Evolutionary conservation across 179 eudicot species (phyloP).

Genomic region (Corrigiola litoralis): DNA sequence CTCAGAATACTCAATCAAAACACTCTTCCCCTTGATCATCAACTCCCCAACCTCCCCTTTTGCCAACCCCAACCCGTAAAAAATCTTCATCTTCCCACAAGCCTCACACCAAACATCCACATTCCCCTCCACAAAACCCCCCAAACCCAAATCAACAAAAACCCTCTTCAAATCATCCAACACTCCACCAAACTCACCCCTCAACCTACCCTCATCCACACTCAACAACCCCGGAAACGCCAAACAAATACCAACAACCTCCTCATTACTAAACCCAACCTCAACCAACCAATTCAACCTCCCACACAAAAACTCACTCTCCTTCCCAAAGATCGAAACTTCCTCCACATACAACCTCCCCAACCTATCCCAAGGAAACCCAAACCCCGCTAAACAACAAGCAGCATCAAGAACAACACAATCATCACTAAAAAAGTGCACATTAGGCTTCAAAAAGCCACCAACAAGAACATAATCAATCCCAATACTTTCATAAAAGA

Average conservation of each 20-base stretch:
- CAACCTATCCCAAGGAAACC: slow-evolving; percentile 77
- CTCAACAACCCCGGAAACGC: slow-evolving; percentile 50
- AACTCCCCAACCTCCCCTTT: slow-evolving; percentile 47
- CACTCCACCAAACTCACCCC: slow-evolving; percentile 32
- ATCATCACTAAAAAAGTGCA: slow-evolving; percentile 53
- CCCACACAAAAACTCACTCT: slow-evolving; percentile 25
- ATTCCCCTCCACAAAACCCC: slow-evolving; percentile 26
- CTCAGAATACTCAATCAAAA: slow-evolving; percentile 43
- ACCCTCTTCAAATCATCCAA: slow-evolving; percentile 51
- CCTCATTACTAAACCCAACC: slow-evolving; percentile 41
- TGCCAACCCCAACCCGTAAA: slow-evolving; percentile 57
- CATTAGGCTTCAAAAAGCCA: slow-evolving; percentile 33
- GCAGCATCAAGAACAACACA: slow-evolving; percentile 42
- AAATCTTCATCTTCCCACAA: slow-evolving; percentile 48
- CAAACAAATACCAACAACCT: slow-evolving; percentile 55
- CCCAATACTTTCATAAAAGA: slow-evolving; percentile 82
- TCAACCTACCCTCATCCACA: slow-evolving; percentile 19
- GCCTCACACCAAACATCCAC: slow-evolving; percentile 49
- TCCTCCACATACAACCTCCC: slow-evolving; percentile 50
- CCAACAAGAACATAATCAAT: slow-evolving; percentile 34
- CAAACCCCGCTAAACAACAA: slow-evolving; percentile 49
- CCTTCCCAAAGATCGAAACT: slow-evolving; percentile 38
- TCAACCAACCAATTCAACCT: slow-evolving; percentile 38
- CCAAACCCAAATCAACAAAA: slow-evolving; percentile 45
- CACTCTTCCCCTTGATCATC: slow-evolving; percentile 30